Percentiles rank a stretch among this genome's conserved stretches.
Conservation (phyloP, 805 yeast species). For the Dipodascopsis uninucleata region DNA sequence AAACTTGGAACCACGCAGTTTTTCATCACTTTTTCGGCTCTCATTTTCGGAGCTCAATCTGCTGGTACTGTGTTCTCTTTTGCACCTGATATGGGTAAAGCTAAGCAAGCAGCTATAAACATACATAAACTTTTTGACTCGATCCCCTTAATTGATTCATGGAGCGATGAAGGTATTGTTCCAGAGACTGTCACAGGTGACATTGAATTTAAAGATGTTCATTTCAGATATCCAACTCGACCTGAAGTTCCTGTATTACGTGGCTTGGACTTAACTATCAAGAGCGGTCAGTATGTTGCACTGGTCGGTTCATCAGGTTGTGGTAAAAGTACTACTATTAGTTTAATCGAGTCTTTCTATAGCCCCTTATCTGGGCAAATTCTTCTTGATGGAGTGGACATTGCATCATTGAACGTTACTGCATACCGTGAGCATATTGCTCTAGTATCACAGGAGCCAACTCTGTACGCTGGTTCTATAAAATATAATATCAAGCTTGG, state of each 20-base stretch:
- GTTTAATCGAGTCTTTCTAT: slow-evolving; percentile 52
- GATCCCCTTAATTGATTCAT: slow-evolving; percentile 38
- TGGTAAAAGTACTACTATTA: slow-evolving; percentile 46
- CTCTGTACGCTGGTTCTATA: slow-evolving; percentile 71
- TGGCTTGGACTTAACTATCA: slow-evolving; percentile 38
- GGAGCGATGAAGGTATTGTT: slow-evolving; percentile 29
- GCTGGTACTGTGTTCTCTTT: slow-evolving; percentile 42
- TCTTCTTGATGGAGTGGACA: slow-evolving; percentile 50
- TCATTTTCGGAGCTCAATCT: slow-evolving; percentile 42
- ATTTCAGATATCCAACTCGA: slow-evolving; percentile 35
- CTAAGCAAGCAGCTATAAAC: slow-evolving; percentile 39
- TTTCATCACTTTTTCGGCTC: slow-evolving; percentile 40
- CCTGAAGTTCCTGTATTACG: slow-evolving; percentile 31
- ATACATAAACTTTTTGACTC: slow-evolving; percentile 36
- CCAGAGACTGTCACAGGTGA: slow-evolving; percentile 43
- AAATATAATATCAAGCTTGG: slow-evolving; percentile 62
- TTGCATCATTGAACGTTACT: slow-evolving; percentile 47
- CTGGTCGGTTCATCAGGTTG: slow-evolving; percentile 81
- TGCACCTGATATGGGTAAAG: slow-evolving; percentile 45
- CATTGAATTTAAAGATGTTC: slow-evolving; percentile 47
- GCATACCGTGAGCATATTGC: slow-evolving; percentile 53
- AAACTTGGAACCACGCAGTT: slow-evolving; percentile 36
- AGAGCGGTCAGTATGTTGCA: slow-evolving; percentile 82
- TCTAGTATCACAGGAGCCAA: slow-evolving; percentile 56
- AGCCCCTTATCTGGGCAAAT: slow-evolving; percentile 50